Conservation (phyloP, 2,329 filamentous ascomycete species). For the Fusarium domesticum region DNA sequence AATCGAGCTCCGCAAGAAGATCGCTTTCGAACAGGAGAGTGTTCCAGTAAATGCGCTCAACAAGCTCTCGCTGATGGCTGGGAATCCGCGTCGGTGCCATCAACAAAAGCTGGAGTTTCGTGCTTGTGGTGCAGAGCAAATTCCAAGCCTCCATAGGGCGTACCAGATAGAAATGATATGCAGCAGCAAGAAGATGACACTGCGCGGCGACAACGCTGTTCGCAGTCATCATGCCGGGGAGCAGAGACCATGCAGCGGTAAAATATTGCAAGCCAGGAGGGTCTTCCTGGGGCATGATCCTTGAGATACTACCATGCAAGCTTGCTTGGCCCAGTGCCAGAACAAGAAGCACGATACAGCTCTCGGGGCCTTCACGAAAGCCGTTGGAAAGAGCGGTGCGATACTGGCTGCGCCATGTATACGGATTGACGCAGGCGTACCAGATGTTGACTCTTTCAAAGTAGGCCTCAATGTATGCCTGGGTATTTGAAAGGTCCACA, state of each 20-base stretch:
- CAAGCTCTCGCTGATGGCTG: conserved; percentile 66
- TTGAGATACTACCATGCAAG: conserved; percentile 71
- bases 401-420: conserved; percentile 75
- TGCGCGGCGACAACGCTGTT: conserved; percentile 77
- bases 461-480: conserved; percentile 73
- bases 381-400: conserved; percentile 70
- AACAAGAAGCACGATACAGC: conserved; percentile 77
- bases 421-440: conserved; percentile 83
- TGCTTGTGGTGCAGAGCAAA: conserved; percentile 73
- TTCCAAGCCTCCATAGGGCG: conserved; percentile 82
- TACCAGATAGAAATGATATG: conserved; percentile 80
- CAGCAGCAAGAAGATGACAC: conserved; percentile 75
- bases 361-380: conserved; percentile 76
- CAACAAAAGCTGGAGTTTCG: conserved; percentile 75
- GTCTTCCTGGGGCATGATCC: conserved; percentile 64
- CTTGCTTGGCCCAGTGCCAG: conserved; percentile 75
- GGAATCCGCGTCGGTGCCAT: conserved; percentile 71
- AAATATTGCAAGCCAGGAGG: conserved; percentile 77
- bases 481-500: conserved; percentile 71
- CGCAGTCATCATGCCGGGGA: conserved; percentile 75
- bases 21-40: conserved; percentile 77
- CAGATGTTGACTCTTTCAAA: conserved; percentile 80
- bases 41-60: conserved; percentile 82
- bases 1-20: conserved; percentile 72
- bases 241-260: conserved; percentile 72